Evolutionary conservation across 257 asterid species (phyloP).

Genomic region (Solanum ossicruentum): DNA sequence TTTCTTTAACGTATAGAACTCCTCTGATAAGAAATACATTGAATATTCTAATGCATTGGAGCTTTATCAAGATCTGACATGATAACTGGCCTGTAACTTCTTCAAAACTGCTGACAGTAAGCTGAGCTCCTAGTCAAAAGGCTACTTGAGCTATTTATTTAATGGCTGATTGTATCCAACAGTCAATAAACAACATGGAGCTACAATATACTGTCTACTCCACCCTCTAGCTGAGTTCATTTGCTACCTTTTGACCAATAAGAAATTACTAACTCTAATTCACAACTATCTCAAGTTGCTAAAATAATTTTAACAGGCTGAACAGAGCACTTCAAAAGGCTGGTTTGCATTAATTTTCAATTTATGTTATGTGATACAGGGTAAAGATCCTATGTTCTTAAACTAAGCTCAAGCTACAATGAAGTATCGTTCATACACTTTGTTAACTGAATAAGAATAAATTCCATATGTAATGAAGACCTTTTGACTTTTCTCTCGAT

Average conservation of each 20-base stretch:
- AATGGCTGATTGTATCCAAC: neutral
- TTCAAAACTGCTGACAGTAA: neutral
- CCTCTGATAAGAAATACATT: neutral
- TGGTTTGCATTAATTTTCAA: neutral
- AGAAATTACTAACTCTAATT: neutral
- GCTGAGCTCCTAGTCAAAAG: neutral
- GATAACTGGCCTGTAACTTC: neutral
- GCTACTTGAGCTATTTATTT: neutral
- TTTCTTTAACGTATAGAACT: neutral
- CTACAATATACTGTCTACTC: neutral
- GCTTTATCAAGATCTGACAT: neutral
- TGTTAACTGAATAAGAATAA: neutral
- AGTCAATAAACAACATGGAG: neutral
- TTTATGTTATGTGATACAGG: neutral
- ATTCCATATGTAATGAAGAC: neutral
- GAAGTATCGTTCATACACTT: neutral
- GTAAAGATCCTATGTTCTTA: neutral
- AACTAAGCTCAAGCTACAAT: neutral
- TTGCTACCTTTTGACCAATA: neutral
- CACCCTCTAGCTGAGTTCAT: neutral
- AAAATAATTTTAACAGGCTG: neutral
- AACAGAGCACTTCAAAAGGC: neutral
- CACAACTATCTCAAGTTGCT: neutral
- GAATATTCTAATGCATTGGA: neutral
- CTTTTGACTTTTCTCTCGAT: neutral